A percentile compares a stretch with the other conserved stretches of the same genome.
These are phyloP conservation scores for Alternaria angustiovoidea DNA, from an alignment of 2,329 filamentous ascomycete genomes.

Conservation along the genomic window DNA sequence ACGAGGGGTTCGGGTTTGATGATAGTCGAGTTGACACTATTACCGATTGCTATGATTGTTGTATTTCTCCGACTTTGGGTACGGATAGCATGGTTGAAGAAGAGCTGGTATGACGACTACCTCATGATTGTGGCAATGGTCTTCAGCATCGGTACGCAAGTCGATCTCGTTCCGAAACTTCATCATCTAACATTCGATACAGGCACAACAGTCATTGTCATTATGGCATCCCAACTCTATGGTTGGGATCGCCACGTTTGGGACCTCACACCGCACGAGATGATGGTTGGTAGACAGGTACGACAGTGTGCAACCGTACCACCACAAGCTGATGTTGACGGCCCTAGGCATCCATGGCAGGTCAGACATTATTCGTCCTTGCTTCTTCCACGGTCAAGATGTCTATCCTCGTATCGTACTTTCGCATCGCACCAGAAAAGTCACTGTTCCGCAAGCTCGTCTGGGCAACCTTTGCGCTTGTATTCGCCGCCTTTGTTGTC, in stretches of 20 bases:
- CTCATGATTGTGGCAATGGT: constrained; percentile 50
- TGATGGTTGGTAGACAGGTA: constrained; percentile 49
- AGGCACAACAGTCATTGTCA: constrained; percentile 17
- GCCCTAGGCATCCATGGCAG: constrained; percentile 48
- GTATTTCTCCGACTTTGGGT: constrained; percentile 48
- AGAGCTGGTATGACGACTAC: constrained; percentile 51
- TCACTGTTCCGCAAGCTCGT: constrained; percentile 50
- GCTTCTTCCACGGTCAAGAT: constrained; percentile 50
- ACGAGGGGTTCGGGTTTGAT: constrained; percentile 54
- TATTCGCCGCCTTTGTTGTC: constrained; percentile 45
- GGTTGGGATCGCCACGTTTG: constrained; percentile 52
- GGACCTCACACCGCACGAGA: constrained; percentile 40
- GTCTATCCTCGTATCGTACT: constrained; percentile 51
- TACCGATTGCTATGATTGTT: constrained; percentile 48
- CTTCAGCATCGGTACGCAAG: constrained; percentile 17
- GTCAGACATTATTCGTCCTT: constrained; percentile 49
- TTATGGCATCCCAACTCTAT: constrained; percentile 45
- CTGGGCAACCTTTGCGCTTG: constrained; percentile 47
- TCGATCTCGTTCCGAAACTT: not conserved
- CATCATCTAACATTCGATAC: constrained; percentile 1
- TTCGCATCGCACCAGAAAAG: constrained; percentile 51
- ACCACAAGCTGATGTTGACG: constrained; percentile 31
- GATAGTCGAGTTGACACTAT: constrained; percentile 50
- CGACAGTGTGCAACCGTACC: constrained; percentile 26
- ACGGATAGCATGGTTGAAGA: constrained; percentile 48